Evolutionary conservation across 2,329 filamentous ascomycete genomes (phyloP), one percentile per base, ranked within the genome.

Genomic region (Penicillium capsulatum): DNA sequence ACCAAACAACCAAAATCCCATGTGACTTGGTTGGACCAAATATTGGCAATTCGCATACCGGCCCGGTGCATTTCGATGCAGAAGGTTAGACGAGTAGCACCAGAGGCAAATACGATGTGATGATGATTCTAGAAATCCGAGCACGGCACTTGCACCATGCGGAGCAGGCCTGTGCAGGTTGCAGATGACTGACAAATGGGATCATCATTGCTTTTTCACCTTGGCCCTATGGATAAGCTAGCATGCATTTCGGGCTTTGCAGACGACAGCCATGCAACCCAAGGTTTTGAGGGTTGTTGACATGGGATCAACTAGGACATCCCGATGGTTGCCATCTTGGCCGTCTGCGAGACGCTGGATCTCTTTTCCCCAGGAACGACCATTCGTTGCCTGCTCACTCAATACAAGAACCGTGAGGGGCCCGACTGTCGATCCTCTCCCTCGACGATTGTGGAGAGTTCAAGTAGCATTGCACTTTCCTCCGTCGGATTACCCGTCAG

Each of bases 181-280:
- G 45, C 49, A 53, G 49, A 51, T 54, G 51, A 53, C 45, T 36
- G 44, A 44, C 38, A 36, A 51, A 48, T 48, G 14, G 26, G 31
- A 40, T 46, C 24, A 26, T 16, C 31, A 7, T 33, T 24, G 33
- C 31, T 17, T 30, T 28, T 26, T 28, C 17, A n/a, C 32, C 17
- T 30, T 37, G 22, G 26, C 20, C 27, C 26, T 17, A 24, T 14
- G 16, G 31, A 24, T 31, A 31, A 38, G 11, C 35, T 38, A 38
- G 15, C 38, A 34, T 45, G 35, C 38, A 40, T 30, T 20, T 17
- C 24, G 35, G 32, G 27, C 17, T 31, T 26, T 36, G 17, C 32
- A 22, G 19, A 22, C 19, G 9, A 9, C 29, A 11, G 24, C 14
- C 14, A 30, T 8, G 26, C 17, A 17, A 24, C 26, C 19, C 36